phyloP scores from a whole-genome alignment of 2,329 filamentous ascomycete genomes.

The Hypoxylon sp. region DNA sequence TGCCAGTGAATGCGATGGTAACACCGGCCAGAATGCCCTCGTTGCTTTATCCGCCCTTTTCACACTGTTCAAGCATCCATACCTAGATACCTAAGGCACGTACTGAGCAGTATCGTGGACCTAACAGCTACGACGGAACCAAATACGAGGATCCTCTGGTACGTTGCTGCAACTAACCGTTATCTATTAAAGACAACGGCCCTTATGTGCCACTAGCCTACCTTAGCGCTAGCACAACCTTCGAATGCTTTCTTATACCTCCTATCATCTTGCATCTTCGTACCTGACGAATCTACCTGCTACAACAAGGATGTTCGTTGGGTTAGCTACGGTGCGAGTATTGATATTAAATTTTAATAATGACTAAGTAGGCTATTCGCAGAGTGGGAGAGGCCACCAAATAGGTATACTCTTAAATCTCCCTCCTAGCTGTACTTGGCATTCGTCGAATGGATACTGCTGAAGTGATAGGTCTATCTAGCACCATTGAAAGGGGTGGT shows the following conservation, averaged over 20 bases:
- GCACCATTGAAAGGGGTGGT: constrained; percentile 13
- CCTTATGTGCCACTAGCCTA: neutral
- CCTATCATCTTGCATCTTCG: constrained; percentile 10
- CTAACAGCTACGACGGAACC: neutral
- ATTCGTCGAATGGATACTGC: constrained; percentile 14
- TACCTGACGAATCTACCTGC: constrained; percentile 31
- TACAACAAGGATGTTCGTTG: constrained; percentile 20
- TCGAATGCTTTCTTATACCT: constrained; percentile 1
- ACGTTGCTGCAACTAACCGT: constrained; percentile 26
- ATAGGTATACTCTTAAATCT: neutral
- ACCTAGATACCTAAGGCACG: neutral
- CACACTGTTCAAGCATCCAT: constrained; percentile 22
- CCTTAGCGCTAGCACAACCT: neutral
- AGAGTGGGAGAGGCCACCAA: neutral
- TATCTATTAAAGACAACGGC: constrained; percentile 1
- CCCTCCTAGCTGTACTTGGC: constrained; percentile 1
- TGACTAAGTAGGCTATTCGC: neutral
- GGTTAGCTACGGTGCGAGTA: constrained; percentile 29
- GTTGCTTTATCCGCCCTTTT: constrained; percentile 19
- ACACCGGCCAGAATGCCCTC: constrained; percentile 16
- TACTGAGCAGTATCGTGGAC: neutral
- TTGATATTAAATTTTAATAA: neutral
- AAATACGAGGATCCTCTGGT: neutral
- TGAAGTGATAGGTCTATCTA: constrained; percentile 6
- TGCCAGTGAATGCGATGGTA: constrained; percentile 7